Conservation (phyloP, 441 rosid genomes). For the Aquilaria agallochum region DNA sequence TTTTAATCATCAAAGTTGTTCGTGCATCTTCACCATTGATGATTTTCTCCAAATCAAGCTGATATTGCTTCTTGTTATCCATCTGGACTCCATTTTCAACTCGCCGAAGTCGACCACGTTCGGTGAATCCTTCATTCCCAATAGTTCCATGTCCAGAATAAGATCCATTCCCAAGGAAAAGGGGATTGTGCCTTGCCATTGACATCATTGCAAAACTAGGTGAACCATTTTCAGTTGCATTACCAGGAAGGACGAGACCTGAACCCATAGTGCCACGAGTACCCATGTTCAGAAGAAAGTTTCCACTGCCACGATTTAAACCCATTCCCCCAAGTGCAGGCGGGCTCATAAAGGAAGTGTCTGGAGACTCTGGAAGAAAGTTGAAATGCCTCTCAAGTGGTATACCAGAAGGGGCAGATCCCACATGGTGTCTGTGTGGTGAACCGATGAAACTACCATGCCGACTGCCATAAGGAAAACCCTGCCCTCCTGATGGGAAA, state of each 20-base stretch:
- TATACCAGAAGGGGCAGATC: conserved; percentile 79
- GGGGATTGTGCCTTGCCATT: conserved; percentile 39
- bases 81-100: conserved; percentile 45
- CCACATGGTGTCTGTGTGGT: conserved; percentile 65
- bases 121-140: conserved; percentile 42
- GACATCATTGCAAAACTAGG: conserved; percentile 51
- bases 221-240: conserved; percentile 41
- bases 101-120: conserved; percentile 41
- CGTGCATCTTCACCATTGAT: conserved; percentile 65
- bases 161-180: conserved; percentile 43
- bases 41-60: conserved; percentile 75
- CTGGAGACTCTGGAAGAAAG: conserved; percentile 54
- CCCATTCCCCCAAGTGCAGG: conserved; percentile 44
- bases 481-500: conserved; percentile 38
- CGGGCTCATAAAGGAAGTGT: conserved; percentile 49
- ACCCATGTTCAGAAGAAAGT: conserved; percentile 44
- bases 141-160: conserved; percentile 41
- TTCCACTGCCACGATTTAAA: conserved; percentile 36
- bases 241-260: conserved; percentile 39
- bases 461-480: conserved; percentile 42
- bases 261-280: conserved; percentile 31
- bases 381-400: conserved; percentile 52
- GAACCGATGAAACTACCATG: conserved; percentile 48
- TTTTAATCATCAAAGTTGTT: conserved; percentile 81
- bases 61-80: conserved; percentile 59